phyloP scores from a whole-genome alignment of 495 filamentous ascomycete genomes.

The Tuber melanosporum region DNA sequence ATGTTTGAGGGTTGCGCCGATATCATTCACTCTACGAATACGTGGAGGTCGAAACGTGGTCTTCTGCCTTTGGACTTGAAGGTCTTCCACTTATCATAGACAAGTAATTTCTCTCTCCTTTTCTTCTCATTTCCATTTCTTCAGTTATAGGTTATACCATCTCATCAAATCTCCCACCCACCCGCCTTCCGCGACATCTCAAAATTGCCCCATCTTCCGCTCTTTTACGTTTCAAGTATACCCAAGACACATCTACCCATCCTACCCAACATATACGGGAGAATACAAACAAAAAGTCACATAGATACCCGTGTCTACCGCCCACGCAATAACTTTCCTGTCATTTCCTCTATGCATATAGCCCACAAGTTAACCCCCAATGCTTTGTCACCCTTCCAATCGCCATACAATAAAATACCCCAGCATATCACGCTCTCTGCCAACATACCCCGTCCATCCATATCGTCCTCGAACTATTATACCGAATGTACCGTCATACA shows the following conservation, averaged over 20 bases:
- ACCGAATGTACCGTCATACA: not conserved
- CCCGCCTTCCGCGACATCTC: not conserved
- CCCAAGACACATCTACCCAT: not conserved
- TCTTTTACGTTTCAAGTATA: not conserved
- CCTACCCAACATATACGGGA: not conserved
- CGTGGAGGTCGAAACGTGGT: constrained; percentile 45
- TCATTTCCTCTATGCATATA: not conserved
- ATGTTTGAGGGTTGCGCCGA: constrained; percentile 45
- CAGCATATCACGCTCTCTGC: not conserved
- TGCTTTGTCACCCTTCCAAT: not conserved
- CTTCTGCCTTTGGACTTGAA: constrained; percentile 7
- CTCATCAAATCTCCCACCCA: not conserved
- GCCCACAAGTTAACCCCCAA: not conserved
- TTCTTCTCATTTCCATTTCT: not conserved
- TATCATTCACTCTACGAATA: constrained; percentile 46
- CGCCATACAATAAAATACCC: not conserved
- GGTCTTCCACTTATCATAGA: not conserved
- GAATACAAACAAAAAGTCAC: not conserved
- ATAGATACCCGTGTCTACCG: not conserved
- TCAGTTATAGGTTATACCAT: not conserved
- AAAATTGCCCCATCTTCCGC: not conserved
- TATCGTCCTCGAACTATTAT: not conserved
- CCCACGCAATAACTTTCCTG: not conserved
- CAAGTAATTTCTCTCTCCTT: not conserved
- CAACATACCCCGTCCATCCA: not conserved